Evolutionary conservation across 2,329 filamentous ascomycete genomes (phyloP).

Genomic region (Diaporthe helianthi): DNA sequence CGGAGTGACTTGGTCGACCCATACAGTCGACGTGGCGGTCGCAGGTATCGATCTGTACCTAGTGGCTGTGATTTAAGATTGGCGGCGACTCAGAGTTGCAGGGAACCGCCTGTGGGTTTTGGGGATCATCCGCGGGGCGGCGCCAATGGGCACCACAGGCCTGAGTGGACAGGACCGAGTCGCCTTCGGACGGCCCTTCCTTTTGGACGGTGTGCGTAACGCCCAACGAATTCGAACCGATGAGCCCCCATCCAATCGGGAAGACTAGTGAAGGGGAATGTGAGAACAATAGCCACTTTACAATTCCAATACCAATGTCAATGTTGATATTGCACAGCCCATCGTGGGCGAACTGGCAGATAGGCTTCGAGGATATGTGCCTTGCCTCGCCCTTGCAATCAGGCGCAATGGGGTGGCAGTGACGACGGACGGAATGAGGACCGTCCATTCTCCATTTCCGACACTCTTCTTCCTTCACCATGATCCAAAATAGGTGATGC

Average conservation of each 20-base stretch:
- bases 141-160: background rate
- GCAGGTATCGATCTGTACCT: background rate
- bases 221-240: constrained; percentile 4
- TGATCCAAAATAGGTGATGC: constrained; percentile 11
- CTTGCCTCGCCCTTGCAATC: background rate
- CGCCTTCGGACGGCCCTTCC: background rate
- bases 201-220: constrained; percentile 7
- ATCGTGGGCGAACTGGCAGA: background rate
- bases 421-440: background rate
- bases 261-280: background rate
- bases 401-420: background rate
- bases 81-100: constrained; percentile 23
- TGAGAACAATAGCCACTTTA: background rate
- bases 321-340: background rate
- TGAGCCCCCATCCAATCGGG: background rate
- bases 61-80: constrained; percentile 14
- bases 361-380: constrained; percentile 1
- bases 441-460: background rate
- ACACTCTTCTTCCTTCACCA: background rate
- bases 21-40: constrained; percentile 16
- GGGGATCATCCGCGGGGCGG: constrained; percentile 10
- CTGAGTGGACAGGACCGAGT: background rate
- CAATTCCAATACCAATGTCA: background rate
- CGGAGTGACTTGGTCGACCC: constrained; percentile 4
- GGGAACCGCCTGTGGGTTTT: constrained; percentile 5